Evolutionary conservation across 2,329 filamentous ascomycete genomes (phyloP), one percentile per base, ranked within the genome.

Genomic region (Trichoderma gracile): DNA sequence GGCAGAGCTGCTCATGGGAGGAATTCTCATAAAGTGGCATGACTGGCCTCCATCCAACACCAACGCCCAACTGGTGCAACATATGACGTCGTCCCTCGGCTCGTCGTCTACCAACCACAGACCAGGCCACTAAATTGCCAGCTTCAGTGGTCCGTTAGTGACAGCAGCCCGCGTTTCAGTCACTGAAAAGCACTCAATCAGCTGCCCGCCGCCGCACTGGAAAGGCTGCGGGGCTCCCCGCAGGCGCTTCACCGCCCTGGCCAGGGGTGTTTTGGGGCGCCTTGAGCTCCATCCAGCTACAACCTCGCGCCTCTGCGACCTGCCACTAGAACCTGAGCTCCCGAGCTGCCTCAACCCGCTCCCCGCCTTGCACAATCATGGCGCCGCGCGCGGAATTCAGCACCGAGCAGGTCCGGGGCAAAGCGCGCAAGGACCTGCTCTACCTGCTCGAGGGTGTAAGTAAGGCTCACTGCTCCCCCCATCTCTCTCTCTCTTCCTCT

Each of bases 391-490:
- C 80, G 75, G 85, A 84, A 74, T 91, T 95, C 76, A 89, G 88
- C 76, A 86, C 89, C 66, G 86, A 90, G 71, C 87, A 92, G 73
- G 87, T 95, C 75, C 88, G 85, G 73, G 89, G 90, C 69, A 92
- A 90, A 79, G 91, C 93, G 69, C 89, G 93, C 67, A 93, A 93
- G 76, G 92, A 97, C 76, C 83, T 99, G 69, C 84, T 99, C 70
- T 89, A 90, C 78, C 87, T 98, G 71, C 89, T 99, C 67, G 94
- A 98, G 85, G 89, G 91, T 78, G 95, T 99, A 90, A 86, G 93
- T 91, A 75, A 70, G 68, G 67, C 68, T 70, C 66, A 66, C 77
- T 79, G 49, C 67, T 63, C 67, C 63, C 40, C 12, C 38, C 21
- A 30, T 14, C 33, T 14, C 33, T 33, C 8, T 27, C 27, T 10